Conservation (phyloP, 495 filamentous ascomycete species). For the Staphylotrichum longicolle region DNA sequence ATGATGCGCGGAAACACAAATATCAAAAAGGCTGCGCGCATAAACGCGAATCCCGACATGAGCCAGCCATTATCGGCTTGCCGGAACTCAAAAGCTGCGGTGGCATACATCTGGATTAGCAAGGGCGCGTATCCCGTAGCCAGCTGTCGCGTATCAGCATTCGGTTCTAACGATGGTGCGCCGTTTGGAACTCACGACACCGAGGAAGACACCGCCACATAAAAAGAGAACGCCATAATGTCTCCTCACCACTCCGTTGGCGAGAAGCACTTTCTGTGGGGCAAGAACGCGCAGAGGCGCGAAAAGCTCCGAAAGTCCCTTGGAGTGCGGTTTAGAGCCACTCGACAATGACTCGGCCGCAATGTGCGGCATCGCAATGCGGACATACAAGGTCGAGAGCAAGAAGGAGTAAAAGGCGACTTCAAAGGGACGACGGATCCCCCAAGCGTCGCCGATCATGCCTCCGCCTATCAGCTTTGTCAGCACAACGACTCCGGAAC, state of each 20-base stretch:
- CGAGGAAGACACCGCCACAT: slow-evolving; percentile 54
- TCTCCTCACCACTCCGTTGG: slow-evolving; percentile 40
- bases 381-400: slow-evolving; percentile 38
- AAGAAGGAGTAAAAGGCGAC: slow-evolving; percentile 50
- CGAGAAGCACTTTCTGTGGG: slow-evolving; percentile 46
- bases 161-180: background rate
- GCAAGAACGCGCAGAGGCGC: slow-evolving; percentile 52
- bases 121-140: slow-evolving; percentile 55
- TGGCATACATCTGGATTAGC: slow-evolving; percentile 54
- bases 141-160: slow-evolving; percentile 31
- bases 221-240: slow-evolving; percentile 54
- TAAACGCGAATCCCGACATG: slow-evolving; percentile 51
- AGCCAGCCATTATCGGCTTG: slow-evolving; percentile 54
- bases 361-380: slow-evolving; percentile 43
- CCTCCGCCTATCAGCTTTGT: slow-evolving; percentile 43
- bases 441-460: slow-evolving; percentile 50
- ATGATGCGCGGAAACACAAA: slow-evolving; percentile 57
- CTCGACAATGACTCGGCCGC: slow-evolving; percentile 34
- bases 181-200: slow-evolving; percentile 38
- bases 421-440: slow-evolving; percentile 53
- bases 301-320: slow-evolving; percentile 48
- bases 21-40: slow-evolving; percentile 54
- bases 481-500: background rate
- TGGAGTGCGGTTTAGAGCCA: slow-evolving; percentile 32
- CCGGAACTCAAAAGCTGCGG: slow-evolving; percentile 52